Evolutionary conservation across 2,329 filamentous ascomycete genomes (phyloP).

Genomic region (Aspergillus sergii): DNA sequence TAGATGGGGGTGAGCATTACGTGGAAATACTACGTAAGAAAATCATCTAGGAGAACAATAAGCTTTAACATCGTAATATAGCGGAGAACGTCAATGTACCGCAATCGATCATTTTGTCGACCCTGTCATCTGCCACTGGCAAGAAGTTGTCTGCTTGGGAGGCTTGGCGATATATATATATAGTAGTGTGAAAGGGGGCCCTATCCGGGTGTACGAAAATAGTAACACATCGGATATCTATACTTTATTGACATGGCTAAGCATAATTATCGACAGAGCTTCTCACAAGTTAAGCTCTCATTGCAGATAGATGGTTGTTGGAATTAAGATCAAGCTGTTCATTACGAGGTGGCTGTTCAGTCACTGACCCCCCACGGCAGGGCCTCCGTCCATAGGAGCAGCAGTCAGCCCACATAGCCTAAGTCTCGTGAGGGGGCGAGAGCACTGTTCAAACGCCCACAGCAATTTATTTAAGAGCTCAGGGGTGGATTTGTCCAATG

Average conservation of each 20-base stretch:
- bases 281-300: not conserved
- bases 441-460: constrained; percentile 1
- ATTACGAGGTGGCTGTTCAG: not conserved
- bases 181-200: not conserved
- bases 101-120: not conserved
- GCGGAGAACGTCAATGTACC: not conserved
- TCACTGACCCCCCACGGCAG: not conserved
- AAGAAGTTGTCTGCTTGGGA: not conserved
- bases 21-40: not conserved
- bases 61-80: not conserved
- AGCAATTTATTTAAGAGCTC: not conserved
- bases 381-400: not conserved
- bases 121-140: not conserved
- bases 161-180: not conserved
- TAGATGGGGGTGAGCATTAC: not conserved
- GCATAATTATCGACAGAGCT: not conserved
- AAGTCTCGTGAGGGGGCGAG: not conserved
- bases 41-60: not conserved
- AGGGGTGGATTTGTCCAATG: not conserved
- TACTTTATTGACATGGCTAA: not conserved
- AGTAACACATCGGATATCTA: not conserved
- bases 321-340: not conserved
- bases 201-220: not conserved
- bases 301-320: not conserved
- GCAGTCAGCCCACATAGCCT: not conserved